A percentile compares a stretch with the other conserved stretches of the same genome.
phyloP scores from a whole-genome alignment of 805 yeast genomes.

The Candida orba region DNA sequence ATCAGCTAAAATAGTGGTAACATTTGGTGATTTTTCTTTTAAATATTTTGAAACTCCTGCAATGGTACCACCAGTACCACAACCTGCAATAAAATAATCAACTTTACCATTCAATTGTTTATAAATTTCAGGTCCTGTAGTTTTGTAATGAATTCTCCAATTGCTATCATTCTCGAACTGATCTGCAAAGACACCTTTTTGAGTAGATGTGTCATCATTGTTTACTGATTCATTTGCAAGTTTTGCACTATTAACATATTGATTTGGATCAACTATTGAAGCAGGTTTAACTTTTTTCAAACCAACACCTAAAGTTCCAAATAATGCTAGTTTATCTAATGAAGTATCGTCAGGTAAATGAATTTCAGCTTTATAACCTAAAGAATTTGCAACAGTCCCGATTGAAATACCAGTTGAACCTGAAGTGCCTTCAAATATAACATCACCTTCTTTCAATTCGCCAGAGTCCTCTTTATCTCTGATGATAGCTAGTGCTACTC shows the following conservation, averaged over 20 bases:
- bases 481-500: constrained; percentile 85
- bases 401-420: constrained; percentile 96
- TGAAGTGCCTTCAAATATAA: constrained; percentile 89
- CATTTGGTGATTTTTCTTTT: constrained; percentile 37
- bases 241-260: constrained; percentile 85
- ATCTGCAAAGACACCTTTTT: constrained; percentile 80
- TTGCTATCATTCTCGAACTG: constrained; percentile 92
- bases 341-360: constrained; percentile 93
- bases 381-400: constrained; percentile 81
- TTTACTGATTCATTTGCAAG: constrained; percentile 47
- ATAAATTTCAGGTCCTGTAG: constrained; percentile 94
- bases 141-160: constrained; percentile 74
- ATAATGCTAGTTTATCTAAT: constrained; percentile 65
- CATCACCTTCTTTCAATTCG: constrained; percentile 51
- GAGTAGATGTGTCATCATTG: constrained; percentile 27
- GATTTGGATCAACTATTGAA: constrained; percentile 86
- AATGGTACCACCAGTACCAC: constrained; percentile 97
- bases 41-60: constrained; percentile 82
- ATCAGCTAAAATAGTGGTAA: constrained; percentile 65
- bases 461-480: constrained; percentile 59
- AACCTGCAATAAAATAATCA: constrained; percentile 80
- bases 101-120: constrained; percentile 56
- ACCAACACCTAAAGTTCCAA: constrained; percentile 71
- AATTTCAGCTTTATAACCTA: constrained; percentile 89
- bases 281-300: constrained; percentile 90